Conservation (phyloP, 2,329 filamentous ascomycete species). For the Elsinoe arachidis region DNA sequence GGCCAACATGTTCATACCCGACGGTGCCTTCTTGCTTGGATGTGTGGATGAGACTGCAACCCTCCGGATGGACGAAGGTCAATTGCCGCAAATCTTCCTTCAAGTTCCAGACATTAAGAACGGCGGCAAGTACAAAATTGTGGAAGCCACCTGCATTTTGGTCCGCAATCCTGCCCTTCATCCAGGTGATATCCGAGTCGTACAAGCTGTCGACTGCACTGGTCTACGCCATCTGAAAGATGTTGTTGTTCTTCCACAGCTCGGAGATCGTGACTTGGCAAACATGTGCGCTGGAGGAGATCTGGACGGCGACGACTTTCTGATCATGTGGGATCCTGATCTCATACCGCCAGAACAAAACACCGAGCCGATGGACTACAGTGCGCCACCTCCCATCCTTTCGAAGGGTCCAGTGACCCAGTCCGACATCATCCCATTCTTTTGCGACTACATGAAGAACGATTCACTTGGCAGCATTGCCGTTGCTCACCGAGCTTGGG, state of each 20-base stretch:
- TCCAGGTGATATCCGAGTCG: slow-evolving; percentile 82
- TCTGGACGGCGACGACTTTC: slow-evolving; percentile 90
- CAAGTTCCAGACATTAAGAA: slow-evolving; percentile 54
- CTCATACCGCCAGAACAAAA: slow-evolving; percentile 66
- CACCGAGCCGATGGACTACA: slow-evolving; percentile 68
- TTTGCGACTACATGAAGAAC: slow-evolving; percentile 87
- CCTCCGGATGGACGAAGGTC: slow-evolving; percentile 44
- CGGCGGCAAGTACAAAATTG: slow-evolving; percentile 50
- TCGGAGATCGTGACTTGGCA: slow-evolving; percentile 72
- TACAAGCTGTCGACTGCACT: slow-evolving; percentile 69
- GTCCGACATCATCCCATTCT: slow-evolving; percentile 71
- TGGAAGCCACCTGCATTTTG: slow-evolving; percentile 71
- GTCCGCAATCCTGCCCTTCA: slow-evolving; percentile 92
- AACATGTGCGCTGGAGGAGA: slow-evolving; percentile 97
- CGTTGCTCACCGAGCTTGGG: slow-evolving; percentile 66
- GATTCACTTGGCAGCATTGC: slow-evolving; percentile 75
- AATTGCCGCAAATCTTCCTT: slow-evolving; percentile 79
- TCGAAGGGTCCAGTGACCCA: slow-evolving; percentile 57
- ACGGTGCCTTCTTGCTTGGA: slow-evolving; percentile 81
- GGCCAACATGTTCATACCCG: slow-evolving; percentile 69
- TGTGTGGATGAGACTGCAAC: slow-evolving; percentile 77
- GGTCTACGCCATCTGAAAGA: slow-evolving; percentile 69
- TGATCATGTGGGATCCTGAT: slow-evolving; percentile 79
- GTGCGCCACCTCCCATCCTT: slow-evolving; percentile 46
- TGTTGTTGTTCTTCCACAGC: slow-evolving; percentile 78